Evolutionary conservation across 257 asterid species (phyloP), one percentile per base, ranked within the genome.

Genomic region (Capsicum rhomboideum): DNA sequence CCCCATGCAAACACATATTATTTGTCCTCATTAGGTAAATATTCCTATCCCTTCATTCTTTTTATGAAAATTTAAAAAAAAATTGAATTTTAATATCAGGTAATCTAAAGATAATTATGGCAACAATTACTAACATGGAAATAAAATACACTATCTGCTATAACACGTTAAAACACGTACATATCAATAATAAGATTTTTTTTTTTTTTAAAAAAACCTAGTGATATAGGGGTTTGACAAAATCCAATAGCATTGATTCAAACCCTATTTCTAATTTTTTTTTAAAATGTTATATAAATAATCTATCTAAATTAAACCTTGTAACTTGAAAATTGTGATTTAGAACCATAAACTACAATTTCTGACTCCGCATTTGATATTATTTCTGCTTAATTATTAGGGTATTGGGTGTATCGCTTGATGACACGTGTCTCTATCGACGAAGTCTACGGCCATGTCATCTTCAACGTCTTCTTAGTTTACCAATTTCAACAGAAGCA

Each of bases 1-100:
- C 88, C 71, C 99, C 97, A 0, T 96, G 99, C 87, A 96, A 96
- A 55, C 99, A 96, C 90, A 92, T 96, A 40, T 86, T 96, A 46
- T 96, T 96, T 56, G 98, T 96, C 4, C 87, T 91, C 10, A 92
- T 96, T 44, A 71, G 54, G 68, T 61, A 23, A 11, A 23, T 61
- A 10, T 61, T 61, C 18, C 18, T 23, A 4, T 4, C 11, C 16
- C 8, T 44, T 8, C 2, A 58, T 9, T n/a, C n/a, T n/a, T n/a
- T n/a, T n/a, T n/a, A n/a, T n/a, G n/a, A n/a, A n/a, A n/a, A n/a
- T n/a, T n/a, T n/a, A n/a, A n/a, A n/a, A n/a, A n/a, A n/a, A n/a
- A n/a, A n/a, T n/a, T 10, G 3, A 10, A 58, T 58, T 21, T 61
- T 61, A 11, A 17, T 68, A 68, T 67, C 75, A 31, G 3, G 0